Evolutionary conservation across 192 early-diverging fungal genomes (phyloP).

Genomic region (Podila clonocystis): DNA sequence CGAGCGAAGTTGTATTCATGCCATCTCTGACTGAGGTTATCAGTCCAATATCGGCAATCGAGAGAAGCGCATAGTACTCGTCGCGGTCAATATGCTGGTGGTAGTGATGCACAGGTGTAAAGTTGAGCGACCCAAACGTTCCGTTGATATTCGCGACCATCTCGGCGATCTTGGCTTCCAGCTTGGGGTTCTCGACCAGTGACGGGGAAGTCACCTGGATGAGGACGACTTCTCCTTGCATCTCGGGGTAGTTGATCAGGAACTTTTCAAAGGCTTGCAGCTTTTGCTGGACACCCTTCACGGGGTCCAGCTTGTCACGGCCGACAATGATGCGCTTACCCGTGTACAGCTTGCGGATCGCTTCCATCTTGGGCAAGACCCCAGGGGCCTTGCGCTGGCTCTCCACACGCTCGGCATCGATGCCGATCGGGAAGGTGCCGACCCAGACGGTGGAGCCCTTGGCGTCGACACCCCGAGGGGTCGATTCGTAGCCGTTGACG

Average conservation of each 20-base stretch:
- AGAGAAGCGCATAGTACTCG: conserved; percentile 94
- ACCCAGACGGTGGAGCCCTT: conserved; percentile 80
- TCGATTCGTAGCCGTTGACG: conserved; percentile 91
- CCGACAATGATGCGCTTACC: conserved; percentile 96
- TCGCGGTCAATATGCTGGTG: conserved; percentile 93
- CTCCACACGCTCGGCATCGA: conserved; percentile 83
- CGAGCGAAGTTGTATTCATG: conserved; percentile 97
- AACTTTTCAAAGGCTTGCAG: conserved; percentile 96
- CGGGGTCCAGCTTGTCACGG: conserved; percentile 94
- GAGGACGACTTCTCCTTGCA: conserved; percentile 83
- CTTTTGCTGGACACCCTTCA: conserved; percentile 95
- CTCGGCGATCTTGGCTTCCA: conserved; percentile 91
- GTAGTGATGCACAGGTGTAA: conserved; percentile 92
- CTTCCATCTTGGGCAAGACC: conserved; percentile 82
- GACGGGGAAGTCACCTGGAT: conserved; percentile 97
- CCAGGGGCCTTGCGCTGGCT: conserved; percentile 65
- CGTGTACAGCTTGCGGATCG: conserved; percentile 83
- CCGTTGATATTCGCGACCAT: conserved; percentile 95
- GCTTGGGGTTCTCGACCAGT: conserved; percentile 67
- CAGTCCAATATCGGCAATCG: conserved; percentile 92
- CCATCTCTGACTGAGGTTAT: conserved; percentile 95
- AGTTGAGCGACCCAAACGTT: conserved; percentile 94
- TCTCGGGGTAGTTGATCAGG: conserved; percentile 89
- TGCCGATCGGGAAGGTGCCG: conserved; percentile 97
- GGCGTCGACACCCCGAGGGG: conserved; percentile 92